A percentile compares a stretch with the other conserved stretches of the same genome.
These are phyloP conservation scores for Hanseniaspora osmophila DNA, from an alignment of 805 yeast species.

Conservation along the genomic window DNA sequence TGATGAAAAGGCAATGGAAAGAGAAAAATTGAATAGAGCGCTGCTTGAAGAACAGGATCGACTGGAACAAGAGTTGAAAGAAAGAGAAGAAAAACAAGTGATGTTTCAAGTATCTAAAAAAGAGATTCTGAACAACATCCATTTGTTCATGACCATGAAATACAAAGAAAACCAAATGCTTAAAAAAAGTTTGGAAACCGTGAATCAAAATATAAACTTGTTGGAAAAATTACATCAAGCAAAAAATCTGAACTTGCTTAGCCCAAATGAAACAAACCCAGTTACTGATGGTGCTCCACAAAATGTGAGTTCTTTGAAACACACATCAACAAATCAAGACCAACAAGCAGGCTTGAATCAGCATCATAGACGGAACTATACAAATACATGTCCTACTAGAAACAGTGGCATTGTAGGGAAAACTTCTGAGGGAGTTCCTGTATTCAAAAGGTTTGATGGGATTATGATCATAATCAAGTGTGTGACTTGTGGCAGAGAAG, in stretches of 20 bases:
- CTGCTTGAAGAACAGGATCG: constrained; percentile 1
- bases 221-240: constrained; percentile 30
- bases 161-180: constrained; percentile 40
- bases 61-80: background rate
- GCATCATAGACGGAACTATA: constrained; percentile 22
- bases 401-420: constrained; percentile 36
- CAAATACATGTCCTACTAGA: constrained; percentile 26
- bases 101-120: constrained; percentile 20
- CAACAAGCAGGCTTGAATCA: constrained; percentile 8
- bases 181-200: constrained; percentile 40
- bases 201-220: constrained; percentile 43
- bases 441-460: constrained; percentile 58
- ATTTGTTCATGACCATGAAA: constrained; percentile 44
- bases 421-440: constrained; percentile 30
- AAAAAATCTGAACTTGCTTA: constrained; percentile 6
- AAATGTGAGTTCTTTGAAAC: background rate
- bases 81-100: constrained; percentile 11
- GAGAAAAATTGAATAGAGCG: no score
- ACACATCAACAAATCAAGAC: constrained; percentile 18
- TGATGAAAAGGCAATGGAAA: no score
- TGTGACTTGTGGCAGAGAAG: constrained; percentile 49
- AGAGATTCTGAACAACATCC: constrained; percentile 32
- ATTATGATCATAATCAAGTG: constrained; percentile 55
- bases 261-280: background rate
- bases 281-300: background rate